Conservation (phyloP, 331 rosid species). For the Ulmus americana region DNA sequence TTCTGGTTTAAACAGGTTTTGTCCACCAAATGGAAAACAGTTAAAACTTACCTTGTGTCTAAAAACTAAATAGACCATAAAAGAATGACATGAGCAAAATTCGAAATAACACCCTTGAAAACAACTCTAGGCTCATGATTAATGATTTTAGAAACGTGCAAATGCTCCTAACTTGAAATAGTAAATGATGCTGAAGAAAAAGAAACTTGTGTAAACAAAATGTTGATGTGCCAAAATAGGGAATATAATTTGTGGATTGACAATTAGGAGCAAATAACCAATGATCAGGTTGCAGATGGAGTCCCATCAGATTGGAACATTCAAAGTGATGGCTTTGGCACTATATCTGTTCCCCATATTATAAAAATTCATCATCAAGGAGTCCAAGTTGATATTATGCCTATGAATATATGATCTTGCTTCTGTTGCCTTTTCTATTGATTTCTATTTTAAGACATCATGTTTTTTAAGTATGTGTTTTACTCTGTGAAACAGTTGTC, state of each 20-base stretch:
- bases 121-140: neutral
- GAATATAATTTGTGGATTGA: neutral
- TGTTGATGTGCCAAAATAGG: neutral
- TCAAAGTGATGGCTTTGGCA: neutral
- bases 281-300: neutral
- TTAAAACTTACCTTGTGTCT: neutral
- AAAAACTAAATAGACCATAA: neutral
- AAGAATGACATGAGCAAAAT: neutral
- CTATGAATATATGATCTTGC: constrained; percentile 1
- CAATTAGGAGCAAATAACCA: neutral
- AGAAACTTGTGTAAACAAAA: neutral
- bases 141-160: neutral
- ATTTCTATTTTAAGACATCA: neutral
- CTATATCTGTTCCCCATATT: neutral
- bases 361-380: neutral
- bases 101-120: neutral
- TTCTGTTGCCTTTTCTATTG: neutral
- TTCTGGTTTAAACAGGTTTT: neutral
- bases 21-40: neutral
- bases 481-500: constrained; percentile 43
- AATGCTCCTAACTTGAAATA: neutral
- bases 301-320: neutral
- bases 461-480: constrained; percentile 18
- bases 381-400: neutral
- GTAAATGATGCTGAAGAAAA: too few relatives aligned